Percentiles rank a stretch among this genome's conserved stretches.
These are phyloP conservation scores for Xylariaceae sp. DNA, from an alignment of 2,329 filamentous ascomycete genomes.

Conservation along the genomic window DNA sequence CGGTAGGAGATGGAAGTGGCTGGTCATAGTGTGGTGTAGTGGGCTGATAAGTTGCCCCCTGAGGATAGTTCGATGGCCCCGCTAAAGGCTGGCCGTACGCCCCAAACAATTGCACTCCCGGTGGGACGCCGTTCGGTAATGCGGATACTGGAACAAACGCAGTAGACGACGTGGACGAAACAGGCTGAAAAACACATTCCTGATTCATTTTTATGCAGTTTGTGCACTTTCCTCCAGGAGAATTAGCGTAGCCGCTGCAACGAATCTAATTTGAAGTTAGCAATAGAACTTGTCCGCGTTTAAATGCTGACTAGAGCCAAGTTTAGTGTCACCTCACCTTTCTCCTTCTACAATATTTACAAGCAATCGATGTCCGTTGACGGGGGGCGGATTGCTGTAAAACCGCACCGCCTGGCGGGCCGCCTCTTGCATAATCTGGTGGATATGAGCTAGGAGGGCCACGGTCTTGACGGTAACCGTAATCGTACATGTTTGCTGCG, in stretches of 20 bases:
- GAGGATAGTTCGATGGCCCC: constrained; percentile 34
- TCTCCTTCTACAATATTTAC: constrained; percentile 65
- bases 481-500: constrained; percentile 36
- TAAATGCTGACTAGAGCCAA: neutral
- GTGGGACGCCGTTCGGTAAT: constrained; percentile 62
- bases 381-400: constrained; percentile 60
- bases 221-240: constrained; percentile 63
- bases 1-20: constrained; percentile 45
- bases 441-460: constrained; percentile 38
- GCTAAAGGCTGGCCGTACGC: constrained; percentile 63
- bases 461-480: constrained; percentile 43
- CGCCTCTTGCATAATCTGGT: constrained; percentile 40
- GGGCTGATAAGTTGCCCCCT: constrained; percentile 27
- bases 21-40: constrained; percentile 37
- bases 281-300: neutral
- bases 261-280: constrained; percentile 55
- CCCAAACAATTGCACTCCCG: constrained; percentile 62
- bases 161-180: constrained; percentile 60
- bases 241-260: constrained; percentile 65
- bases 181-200: constrained; percentile 66
- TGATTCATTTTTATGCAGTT: constrained; percentile 68
- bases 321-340: constrained; percentile 51
- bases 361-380: constrained; percentile 65
- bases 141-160: constrained; percentile 66
- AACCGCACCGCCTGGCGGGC: constrained; percentile 44